Conservation (phyloP, 495 filamentous ascomycete species). For the Diplogelasinospora grovesii region DNA sequence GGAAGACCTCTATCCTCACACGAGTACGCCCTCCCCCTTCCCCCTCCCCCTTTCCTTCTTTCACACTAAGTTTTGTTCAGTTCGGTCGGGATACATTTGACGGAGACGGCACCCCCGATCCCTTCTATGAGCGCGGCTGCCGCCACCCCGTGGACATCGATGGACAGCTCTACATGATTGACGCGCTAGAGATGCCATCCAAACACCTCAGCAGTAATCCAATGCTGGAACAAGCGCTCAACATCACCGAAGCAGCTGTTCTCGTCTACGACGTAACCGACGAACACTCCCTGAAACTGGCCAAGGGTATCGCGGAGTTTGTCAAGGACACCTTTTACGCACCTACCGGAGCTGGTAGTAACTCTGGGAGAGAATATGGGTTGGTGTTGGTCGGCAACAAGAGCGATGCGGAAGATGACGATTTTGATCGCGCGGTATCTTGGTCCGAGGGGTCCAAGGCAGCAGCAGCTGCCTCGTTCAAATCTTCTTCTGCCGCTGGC, state of each 20-base stretch:
- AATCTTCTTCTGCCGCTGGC: slow-evolving; percentile 5
- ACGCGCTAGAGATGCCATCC: slow-evolving; percentile 34
- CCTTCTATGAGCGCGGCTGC: slow-evolving; percentile 26
- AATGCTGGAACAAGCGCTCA: slow-evolving; percentile 28
- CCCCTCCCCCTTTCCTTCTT: slow-evolving; percentile 2
- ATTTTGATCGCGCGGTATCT: slow-evolving; percentile 21
- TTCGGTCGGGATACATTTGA: slow-evolving; percentile 25
- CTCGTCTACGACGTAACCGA: slow-evolving; percentile 34
- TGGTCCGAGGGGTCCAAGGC: slow-evolving; percentile 23
- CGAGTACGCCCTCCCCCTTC: slow-evolving; percentile 19
- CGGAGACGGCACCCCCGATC: slow-evolving; percentile 15
- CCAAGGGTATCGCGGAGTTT: slow-evolving; percentile 23
- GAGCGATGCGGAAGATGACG: slow-evolving; percentile 16
- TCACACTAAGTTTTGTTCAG: slow-evolving; percentile 12
- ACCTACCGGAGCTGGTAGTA: background rate
- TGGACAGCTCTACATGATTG: slow-evolving; percentile 23
- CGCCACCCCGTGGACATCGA: slow-evolving; percentile 27
- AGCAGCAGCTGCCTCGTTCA: slow-evolving; percentile 16
- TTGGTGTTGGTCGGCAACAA: slow-evolving; percentile 35
- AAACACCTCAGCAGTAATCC: slow-evolving; percentile 25
- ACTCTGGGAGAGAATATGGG: slow-evolving; percentile 19
- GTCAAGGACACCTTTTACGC: slow-evolving; percentile 19
- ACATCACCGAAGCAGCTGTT: slow-evolving; percentile 35
- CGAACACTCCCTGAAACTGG: slow-evolving; percentile 24
- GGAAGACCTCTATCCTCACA: slow-evolving; percentile 38